Evolutionary conservation across 495 filamentous ascomycete species (phyloP).

Genomic region (Penicillium robsamsonii): DNA sequence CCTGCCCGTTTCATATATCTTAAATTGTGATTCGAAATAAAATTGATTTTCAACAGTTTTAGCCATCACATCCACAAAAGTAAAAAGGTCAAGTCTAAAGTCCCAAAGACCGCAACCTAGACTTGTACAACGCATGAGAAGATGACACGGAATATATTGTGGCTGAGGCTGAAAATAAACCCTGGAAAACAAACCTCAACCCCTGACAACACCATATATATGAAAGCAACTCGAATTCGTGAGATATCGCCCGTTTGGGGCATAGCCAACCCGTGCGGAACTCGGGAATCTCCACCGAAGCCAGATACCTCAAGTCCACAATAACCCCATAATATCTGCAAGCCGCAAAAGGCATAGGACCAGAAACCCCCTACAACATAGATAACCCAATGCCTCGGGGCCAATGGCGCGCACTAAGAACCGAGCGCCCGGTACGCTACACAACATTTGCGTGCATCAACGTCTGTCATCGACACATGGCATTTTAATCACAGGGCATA

Average conservation of each 20-base stretch:
- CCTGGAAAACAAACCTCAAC: background rate
- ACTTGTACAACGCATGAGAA: no score
- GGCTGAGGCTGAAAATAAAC: conserved; percentile 21
- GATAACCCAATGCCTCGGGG: background rate
- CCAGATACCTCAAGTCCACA: background rate
- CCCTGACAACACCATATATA: background rate
- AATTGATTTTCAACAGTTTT: background rate
- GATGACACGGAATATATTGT: background rate
- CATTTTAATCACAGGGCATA: background rate
- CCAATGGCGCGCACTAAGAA: background rate
- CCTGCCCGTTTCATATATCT: background rate
- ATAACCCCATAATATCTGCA: conserved; percentile 4
- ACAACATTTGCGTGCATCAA: background rate
- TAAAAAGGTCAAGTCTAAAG: no score
- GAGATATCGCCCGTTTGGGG: background rate
- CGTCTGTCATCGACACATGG: background rate
- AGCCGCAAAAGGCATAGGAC: conserved; percentile 3
- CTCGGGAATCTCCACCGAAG: background rate
- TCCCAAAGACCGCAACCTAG: no score
- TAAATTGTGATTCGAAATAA: background rate
- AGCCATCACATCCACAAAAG: no score
- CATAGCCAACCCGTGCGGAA: background rate
- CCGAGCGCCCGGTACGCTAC: background rate
- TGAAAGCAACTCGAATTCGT: background rate
- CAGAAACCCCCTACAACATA: no score